Evolutionary conservation across 2,329 filamentous ascomycete genomes (phyloP).

Genomic region (Clarireedia hainanense): DNA sequence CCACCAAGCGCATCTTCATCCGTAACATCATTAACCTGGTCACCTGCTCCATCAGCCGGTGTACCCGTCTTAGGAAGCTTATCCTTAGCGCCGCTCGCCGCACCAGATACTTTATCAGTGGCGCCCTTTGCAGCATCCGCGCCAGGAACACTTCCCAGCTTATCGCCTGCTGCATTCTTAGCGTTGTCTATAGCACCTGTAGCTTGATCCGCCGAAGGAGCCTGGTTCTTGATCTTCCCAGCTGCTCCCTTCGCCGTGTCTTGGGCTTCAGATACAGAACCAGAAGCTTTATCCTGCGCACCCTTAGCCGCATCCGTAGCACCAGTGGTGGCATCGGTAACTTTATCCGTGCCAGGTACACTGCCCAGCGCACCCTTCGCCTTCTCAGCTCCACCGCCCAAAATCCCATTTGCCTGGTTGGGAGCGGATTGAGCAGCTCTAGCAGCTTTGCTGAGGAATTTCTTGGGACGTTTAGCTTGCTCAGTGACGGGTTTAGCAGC

Average conservation of each 20-base stretch:
- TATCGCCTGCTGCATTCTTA: too few species aligned
- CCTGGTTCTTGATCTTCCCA: not conserved
- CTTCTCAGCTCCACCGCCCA: not conserved
- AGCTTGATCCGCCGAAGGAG: not conserved
- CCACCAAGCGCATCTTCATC: not conserved
- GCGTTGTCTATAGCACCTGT: not conserved
- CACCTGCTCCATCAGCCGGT: not conserved
- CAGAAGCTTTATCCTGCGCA: not conserved
- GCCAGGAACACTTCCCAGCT: not conserved
- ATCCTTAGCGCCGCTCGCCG: not conserved
- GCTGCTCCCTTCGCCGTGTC: not conserved
- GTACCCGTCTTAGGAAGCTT: not conserved
- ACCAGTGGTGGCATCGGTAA: not conserved
- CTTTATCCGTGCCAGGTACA: not conserved
- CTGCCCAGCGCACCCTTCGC: not conserved
- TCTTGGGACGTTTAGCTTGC: slow-evolving; percentile 2
- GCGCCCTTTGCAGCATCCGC: not conserved
- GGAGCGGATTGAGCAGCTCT: not conserved
- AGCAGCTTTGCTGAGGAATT: slow-evolving; percentile 7
- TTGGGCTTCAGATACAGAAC: not conserved
- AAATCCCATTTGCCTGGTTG: not conserved
- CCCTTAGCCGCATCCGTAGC: not conserved
- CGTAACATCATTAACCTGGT: not conserved
- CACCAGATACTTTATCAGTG: not conserved
- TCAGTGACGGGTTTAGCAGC: slow-evolving; percentile 1